Base-by-base conservation (phyloP, 192 early-diverging fungal species). In the Thamnidium elegans region DNA sequence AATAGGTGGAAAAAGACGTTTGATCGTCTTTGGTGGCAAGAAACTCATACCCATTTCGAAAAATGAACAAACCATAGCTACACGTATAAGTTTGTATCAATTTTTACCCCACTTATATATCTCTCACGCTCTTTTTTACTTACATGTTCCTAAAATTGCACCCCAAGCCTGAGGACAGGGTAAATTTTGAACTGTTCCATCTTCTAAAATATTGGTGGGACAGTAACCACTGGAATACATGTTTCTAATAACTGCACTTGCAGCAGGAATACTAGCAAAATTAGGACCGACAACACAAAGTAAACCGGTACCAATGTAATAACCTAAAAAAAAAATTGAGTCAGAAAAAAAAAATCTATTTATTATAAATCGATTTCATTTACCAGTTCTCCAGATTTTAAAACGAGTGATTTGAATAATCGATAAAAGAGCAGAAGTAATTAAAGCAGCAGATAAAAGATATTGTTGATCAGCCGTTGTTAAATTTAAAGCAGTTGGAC, bases 361-460 rank as follows among this genome's bases (percentile, higher is more conserved):
- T 39, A 39, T 1, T 1, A 9, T 3, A 3, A 6, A 39, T 9
- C 36, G 7, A 13, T 48, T 14, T 15, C 23, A 9, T 4, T 55
- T 58, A 58, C 55, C 56, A 17, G 56, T 78, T 50, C 67, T 67
- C 30, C 60, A 72, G 2, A 66, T 23, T 47, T 72, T 71, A 55
- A 85, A 83, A 17, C 80, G 77, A 44, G 83, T 81, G 30, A 85
- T 85, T 54, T 82, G 81, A 20, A 85, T 62, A 8, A 79, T 50
- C 2, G 83, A 83, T 32, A 81, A 55, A 1, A 85, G 36, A 10
- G 78, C 84, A 6, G 79, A 82, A 30, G 71, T 67, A 55, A 85
- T 85, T 11, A 85, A 65, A 30, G 84, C 75, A 1, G 84, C 78
- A 8, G 73, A 78, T 11, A 85, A 58, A 70, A 85, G 73, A 19